Base-by-base conservation (phyloP, 257 asterid genomes). In the Solanum pennellii region DNA sequence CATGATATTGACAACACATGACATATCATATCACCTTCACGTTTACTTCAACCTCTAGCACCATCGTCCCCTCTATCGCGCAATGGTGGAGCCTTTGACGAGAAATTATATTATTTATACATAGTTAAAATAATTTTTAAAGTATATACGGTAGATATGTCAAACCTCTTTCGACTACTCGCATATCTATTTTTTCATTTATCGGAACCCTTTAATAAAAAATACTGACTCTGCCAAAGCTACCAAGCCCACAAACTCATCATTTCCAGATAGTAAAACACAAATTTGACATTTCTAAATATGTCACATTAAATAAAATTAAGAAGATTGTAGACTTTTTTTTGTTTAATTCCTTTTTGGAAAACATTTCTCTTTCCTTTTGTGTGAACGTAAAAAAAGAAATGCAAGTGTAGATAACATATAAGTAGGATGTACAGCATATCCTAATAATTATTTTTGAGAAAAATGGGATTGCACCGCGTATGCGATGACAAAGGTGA, bases 381-480 rank as follows among this genome's bases (percentile, higher is more conserved):
- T 25, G 41, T 79, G 65, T 79, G 84, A 79, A 79, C 39, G 13
- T 23, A 42, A 77, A 8, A 7, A 42, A n/a, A 13, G 8, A 44
- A 59, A 77, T 25, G 16, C 5, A n/a, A 77, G 33, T 16, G 5
- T 77, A 18, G 65, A 15, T 79, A 27, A 45, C 7, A 7, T 33
- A 33, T 3, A 7, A 42, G n/a, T 77, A 44, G n/a, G 56, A 39
- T 75, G 21, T 75, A 42, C 39, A n/a, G 0, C 23, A 41, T 76
- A 6, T 76, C 33, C 15, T 44, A 79, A 79, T 45, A 79, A 79
- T 77, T 79, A 44, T 29, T 44, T 25, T 77, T 79, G 31, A 7
- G 25, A 71, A 71, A 76, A 76, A 76, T 12, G 83, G 37, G 37
- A 76, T 42, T 76, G 37, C 11, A 25, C 62, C 83, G 83, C 83